Evolutionary conservation across 2,329 filamentous ascomycete genomes (phyloP).

Genomic region (Aspergillus pseudotamarii): DNA sequence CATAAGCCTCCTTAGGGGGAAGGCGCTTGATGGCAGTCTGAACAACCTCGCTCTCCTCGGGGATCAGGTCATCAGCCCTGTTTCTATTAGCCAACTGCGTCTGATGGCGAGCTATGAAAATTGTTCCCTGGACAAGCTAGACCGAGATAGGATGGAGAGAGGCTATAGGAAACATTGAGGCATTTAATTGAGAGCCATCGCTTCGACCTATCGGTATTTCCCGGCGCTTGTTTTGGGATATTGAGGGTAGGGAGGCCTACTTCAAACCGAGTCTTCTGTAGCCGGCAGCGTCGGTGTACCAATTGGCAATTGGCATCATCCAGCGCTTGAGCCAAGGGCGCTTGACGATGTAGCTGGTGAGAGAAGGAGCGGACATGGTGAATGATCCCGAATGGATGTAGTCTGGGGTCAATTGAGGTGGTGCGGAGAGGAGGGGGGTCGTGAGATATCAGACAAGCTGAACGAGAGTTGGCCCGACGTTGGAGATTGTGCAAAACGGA

Average conservation of each 20-base stretch:
- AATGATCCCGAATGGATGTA: conserved; percentile 25
- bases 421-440: conserved; percentile 30
- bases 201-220: neutral
- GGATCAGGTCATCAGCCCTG: conserved; percentile 92
- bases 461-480: conserved; percentile 41
- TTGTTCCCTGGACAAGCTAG: conserved; percentile 14
- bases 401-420: conserved; percentile 31
- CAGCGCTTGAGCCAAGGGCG: conserved; percentile 82
- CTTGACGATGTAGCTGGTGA: conserved; percentile 76
- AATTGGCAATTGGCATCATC: conserved; percentile 79
- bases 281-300: conserved; percentile 87
- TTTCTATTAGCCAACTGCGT: conserved; percentile 14
- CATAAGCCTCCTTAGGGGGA: conserved; percentile 85
- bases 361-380: conserved; percentile 71
- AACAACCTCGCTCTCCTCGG: conserved; percentile 86
- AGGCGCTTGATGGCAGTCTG: conserved; percentile 89
- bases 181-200: conserved; percentile 3
- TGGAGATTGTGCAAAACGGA: conserved; percentile 46
- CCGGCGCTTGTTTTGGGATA: conserved; percentile 16
- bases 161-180: neutral
- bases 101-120: conserved; percentile 10
- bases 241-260: conserved; percentile 55
- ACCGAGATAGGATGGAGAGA: conserved; percentile 1
- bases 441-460: conserved; percentile 33
- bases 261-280: conserved; percentile 91